Conservation (phyloP, 805 yeast genomes). For the Saturnispora silvae region DNA sequence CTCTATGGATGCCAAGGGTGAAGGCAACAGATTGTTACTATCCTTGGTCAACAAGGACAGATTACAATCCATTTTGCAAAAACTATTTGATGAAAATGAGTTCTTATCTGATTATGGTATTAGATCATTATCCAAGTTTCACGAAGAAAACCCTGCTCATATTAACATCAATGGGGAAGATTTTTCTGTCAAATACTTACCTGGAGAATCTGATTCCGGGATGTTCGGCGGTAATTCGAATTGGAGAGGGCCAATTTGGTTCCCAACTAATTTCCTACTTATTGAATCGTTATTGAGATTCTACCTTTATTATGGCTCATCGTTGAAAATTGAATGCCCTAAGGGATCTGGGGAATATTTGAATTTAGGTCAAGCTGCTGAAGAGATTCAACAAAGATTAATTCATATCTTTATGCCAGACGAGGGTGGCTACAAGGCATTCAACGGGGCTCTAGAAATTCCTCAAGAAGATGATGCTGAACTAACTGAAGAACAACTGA, state of each 20-base stretch:
- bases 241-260: conserved; percentile 98
- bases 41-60: conserved; percentile 78
- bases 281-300: conserved; percentile 84
- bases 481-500: conserved; percentile 39
- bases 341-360: conserved; percentile 66
- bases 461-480: conserved; percentile 28
- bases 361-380: conserved; percentile 84
- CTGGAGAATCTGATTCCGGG: conserved; percentile 87
- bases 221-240: conserved; percentile 94
- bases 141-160: conserved; percentile 71
- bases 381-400: conserved; percentile 77
- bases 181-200: conserved; percentile 62
- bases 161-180: conserved; percentile 73
- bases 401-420: conserved; percentile 67
- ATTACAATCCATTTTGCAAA: conserved; percentile 58
- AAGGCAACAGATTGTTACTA: conserved; percentile 68
- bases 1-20: conserved; percentile 66
- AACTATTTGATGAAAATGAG: conserved; percentile 80
- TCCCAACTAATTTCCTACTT: conserved; percentile 77
- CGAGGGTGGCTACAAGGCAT: conserved; percentile 52
- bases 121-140: conserved; percentile 79
- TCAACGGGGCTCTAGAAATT: conserved; percentile 49
- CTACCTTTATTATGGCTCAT: conserved; percentile 80
- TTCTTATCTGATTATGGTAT: conserved; percentile 79
- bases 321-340: conserved; percentile 79